Evolutionary conservation across 1,284 basidiomycete genomes (phyloP), one percentile per base, ranked within the genome.

Genomic region (Tranzscheliella williamsii): DNA sequence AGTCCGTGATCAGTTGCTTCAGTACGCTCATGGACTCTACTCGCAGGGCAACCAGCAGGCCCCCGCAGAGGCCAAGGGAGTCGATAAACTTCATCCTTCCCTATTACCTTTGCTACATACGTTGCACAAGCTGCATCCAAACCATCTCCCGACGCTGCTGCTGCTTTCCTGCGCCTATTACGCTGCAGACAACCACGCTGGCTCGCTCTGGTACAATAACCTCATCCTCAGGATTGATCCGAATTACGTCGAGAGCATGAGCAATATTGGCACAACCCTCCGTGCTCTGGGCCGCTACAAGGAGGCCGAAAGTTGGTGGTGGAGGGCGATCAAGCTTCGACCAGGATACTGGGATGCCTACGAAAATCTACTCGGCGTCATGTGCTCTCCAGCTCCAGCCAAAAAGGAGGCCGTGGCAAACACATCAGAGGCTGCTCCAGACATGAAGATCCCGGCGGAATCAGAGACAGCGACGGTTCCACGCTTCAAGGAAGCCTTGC

Each of bases 201-300:
- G 66, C 38, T 72, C 70, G 26, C 56, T 76, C n/a, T 78, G 71
- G 64, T 79, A 79, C 65, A 79, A 79, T 53, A 74, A 73, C 27
- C 53, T 57, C 21, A 68, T 79, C 42, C 52, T 79, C 3, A 45
- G 49, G 29, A 67, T 73, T 38, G 77, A 82, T 40, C 76, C 78
- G 1, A 73, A 79, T 40, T 81, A 80, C 51, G 81, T 82, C 38
- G 65, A 75, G 57, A 64, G 63, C 36, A 75, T 76, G 62, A 55
- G 79, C 44, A 84, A 84, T 57, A 80, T 84, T 30, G 83, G 83
- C 5, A 82, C 81, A 7, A 81, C 82, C 5, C 70, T 82, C 39
- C 78, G 81, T 17, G 80, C 81, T 5, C 66, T 81, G 46, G 74
- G 79, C 39, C 67, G 72, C 7, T 72, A 71, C 48, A 45, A 63